These are phyloP conservation scores for Rhynchospora tenuis DNA, from an alignment of 176 grass and related monocot genomes.

Conservation along the genomic window DNA sequence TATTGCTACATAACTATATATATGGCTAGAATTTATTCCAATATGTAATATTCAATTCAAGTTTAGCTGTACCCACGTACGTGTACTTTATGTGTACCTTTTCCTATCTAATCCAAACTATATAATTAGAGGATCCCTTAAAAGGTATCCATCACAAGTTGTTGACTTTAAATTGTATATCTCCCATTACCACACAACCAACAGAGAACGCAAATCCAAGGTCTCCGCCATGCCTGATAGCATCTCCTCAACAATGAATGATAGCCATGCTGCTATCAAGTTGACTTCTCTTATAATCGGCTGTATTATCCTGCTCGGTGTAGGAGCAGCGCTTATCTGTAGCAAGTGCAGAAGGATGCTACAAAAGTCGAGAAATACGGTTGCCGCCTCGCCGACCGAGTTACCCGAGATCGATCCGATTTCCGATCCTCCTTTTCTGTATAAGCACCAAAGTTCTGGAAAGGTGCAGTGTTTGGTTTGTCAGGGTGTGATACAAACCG, in stretches of 20 bases:
- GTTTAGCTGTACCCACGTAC: background rate
- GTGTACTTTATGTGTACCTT: background rate
- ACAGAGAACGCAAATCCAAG: background rate
- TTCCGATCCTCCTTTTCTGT: background rate
- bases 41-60: background rate
- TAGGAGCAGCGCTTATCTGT: background rate
- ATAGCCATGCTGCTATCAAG: background rate
- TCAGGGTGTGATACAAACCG: background rate
- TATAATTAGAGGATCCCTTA: background rate
- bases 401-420: too few species aligned
- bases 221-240: background rate
- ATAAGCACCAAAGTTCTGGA: background rate
- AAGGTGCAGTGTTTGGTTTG: background rate
- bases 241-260: background rate
- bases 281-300: conserved; percentile 8
- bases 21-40: background rate
- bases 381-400: background rate
- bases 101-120: background rate
- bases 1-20: background rate
- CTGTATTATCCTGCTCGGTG: background rate
- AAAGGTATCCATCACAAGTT: background rate
- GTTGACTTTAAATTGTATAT: background rate
- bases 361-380: background rate
- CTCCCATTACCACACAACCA: background rate
- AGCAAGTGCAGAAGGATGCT: background rate